These are phyloP conservation scores for Collybia mongolica DNA, from an alignment of 768 basidiomycete genomes.

Conservation along the genomic window DNA sequence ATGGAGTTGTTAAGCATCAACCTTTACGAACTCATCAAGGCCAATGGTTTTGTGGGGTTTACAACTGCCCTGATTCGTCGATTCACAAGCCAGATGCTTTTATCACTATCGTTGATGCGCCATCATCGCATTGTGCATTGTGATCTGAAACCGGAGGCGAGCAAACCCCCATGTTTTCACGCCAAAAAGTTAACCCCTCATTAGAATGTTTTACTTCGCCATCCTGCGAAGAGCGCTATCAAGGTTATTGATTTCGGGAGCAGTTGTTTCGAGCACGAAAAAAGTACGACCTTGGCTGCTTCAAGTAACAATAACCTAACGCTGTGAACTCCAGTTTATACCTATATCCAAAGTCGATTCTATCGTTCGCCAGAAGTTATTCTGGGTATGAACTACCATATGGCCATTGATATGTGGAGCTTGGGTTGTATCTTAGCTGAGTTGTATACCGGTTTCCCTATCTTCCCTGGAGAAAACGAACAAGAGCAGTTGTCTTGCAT, in stretches of 20 bases:
- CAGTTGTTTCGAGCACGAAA: conserved; percentile 97
- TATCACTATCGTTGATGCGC: conserved; percentile 89
- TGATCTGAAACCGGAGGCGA: conserved; percentile 96
- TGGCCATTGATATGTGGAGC: conserved; percentile 99
- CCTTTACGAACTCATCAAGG: conserved; percentile 98
- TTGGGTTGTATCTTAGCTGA: conserved; percentile 97
- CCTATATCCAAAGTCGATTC: conserved; percentile 99
- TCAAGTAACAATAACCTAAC: background rate
- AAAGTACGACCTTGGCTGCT: conserved; percentile 51
- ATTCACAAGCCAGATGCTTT: conserved; percentile 94
- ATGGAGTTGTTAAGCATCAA: conserved; percentile 99
- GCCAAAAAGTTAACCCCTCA: conserved; percentile 1
- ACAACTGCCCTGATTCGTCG: conserved; percentile 92
- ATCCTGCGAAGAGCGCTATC: conserved; percentile 94
- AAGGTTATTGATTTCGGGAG: conserved; percentile 99
- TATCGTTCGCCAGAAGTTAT: conserved; percentile 99
- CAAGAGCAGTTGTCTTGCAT: conserved; percentile 98
- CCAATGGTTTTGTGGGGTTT: conserved; percentile 98
- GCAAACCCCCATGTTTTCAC: conserved; percentile 14
- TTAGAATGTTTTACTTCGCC: conserved; percentile 91
- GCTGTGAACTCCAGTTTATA: conserved; percentile 71
- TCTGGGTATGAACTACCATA: conserved; percentile 98
- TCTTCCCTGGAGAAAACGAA: conserved; percentile 99
- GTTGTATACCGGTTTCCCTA: conserved; percentile 95
- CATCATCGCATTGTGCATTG: conserved; percentile 98